Conservation (phyloP, 495 filamentous ascomycete species). For the Aspergillus avenaceus region DNA sequence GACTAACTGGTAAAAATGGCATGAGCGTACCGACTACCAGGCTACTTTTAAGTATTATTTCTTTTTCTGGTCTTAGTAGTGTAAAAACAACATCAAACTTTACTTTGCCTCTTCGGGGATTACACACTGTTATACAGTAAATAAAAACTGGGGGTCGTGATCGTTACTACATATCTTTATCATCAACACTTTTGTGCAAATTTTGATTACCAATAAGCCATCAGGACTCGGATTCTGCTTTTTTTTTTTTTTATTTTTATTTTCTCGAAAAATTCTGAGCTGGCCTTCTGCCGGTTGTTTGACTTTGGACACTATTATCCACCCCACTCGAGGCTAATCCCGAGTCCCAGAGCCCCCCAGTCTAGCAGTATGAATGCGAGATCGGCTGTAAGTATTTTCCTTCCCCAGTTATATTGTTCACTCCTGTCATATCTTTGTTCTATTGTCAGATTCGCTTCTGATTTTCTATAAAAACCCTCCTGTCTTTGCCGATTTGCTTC, state of each 20-base stretch:
- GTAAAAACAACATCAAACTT: neutral
- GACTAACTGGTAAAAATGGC: conserved; percentile 1
- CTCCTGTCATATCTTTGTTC: neutral
- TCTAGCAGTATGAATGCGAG: conserved; percentile 11
- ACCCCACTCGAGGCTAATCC: conserved; percentile 13
- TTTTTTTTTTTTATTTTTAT: neutral
- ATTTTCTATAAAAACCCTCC: neutral
- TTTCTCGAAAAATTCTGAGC: neutral
- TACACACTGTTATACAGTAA: neutral
- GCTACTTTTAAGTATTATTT: conserved; percentile 1
- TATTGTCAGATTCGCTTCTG: neutral
- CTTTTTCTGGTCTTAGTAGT: neutral
- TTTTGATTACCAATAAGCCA: neutral
- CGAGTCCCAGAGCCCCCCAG: conserved; percentile 6
- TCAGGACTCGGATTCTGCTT: neutral
- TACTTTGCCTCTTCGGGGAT: neutral
- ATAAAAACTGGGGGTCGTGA: conserved; percentile 1
- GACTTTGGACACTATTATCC: conserved; percentile 6
- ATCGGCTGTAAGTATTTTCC: conserved; percentile 16
- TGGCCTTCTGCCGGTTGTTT: neutral
- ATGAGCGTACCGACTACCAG: conserved; percentile 8
- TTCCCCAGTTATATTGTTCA: neutral
- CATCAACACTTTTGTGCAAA: neutral
- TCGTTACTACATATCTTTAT: neutral
- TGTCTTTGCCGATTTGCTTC: neutral